These are phyloP conservation scores for Cordyceps tenuipes DNA, from an alignment of 2,329 filamentous ascomycete species.

Conservation along the genomic window DNA sequence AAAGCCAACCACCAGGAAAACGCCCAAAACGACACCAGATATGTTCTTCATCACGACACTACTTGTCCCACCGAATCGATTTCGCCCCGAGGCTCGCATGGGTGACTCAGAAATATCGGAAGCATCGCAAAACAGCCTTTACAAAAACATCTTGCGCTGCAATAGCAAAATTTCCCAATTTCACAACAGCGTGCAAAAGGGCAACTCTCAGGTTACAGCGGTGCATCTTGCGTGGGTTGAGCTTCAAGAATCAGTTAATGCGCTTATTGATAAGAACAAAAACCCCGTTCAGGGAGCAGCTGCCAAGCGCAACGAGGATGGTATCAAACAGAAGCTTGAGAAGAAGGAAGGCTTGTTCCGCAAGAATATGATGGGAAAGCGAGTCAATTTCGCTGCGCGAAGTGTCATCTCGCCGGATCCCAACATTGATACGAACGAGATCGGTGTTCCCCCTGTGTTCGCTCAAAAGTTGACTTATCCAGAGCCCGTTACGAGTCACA, in stretches of 20 bases:
- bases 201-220: conserved; percentile 50
- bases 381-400: conserved; percentile 94
- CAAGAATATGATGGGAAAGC: conserved; percentile 99
- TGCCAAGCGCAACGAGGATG: conserved; percentile 73
- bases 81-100: conserved; percentile 76
- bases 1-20: conserved; percentile 51
- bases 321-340: conserved; percentile 95
- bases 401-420: conserved; percentile 98
- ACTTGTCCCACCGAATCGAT: conserved; percentile 86
- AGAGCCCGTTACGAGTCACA: conserved; percentile 94
- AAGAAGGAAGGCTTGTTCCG: conserved; percentile 98
- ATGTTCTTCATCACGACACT: conserved; percentile 92
- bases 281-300: conserved; percentile 75
- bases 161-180: conserved; percentile 69
- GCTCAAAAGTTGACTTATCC: conserved; percentile 93
- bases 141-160: conserved; percentile 72
- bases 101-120: conserved; percentile 78
- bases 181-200: conserved; percentile 42
- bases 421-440: conserved; percentile 98
- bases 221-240: conserved; percentile 75
- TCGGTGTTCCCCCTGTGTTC: conserved; percentile 96
- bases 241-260: conserved; percentile 84
- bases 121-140: conserved; percentile 78
- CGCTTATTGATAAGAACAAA: conserved; percentile 82
- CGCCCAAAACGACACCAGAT: conserved; percentile 57